Conservation (phyloP, 2,329 filamentous ascomycete species). For the Akanthomyces lecanii region DNA sequence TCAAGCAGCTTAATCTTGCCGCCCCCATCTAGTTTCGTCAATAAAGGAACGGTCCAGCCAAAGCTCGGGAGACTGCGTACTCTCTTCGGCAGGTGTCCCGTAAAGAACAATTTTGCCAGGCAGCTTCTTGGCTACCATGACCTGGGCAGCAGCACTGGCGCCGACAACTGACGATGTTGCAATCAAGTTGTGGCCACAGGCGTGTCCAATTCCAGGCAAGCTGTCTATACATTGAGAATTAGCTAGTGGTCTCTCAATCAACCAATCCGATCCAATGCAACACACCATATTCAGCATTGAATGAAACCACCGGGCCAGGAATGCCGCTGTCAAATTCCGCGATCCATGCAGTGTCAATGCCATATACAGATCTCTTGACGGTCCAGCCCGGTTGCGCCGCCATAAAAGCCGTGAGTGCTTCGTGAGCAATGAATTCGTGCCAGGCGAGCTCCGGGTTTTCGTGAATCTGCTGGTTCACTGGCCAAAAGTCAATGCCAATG, state of each 20-base stretch:
- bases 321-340: slow-evolving; percentile 35
- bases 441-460: slow-evolving; percentile 41
- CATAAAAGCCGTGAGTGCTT: slow-evolving; percentile 36
- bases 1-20: slow-evolving; percentile 46
- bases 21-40: slow-evolving; percentile 30
- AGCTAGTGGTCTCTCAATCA: slow-evolving; percentile 38
- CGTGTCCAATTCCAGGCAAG: slow-evolving; percentile 47
- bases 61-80: slow-evolving; percentile 20
- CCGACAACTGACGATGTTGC: slow-evolving; percentile 44
- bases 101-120: slow-evolving; percentile 43
- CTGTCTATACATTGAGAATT: slow-evolving; percentile 43
- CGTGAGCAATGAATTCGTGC: slow-evolving; percentile 39
- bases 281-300: slow-evolving; percentile 36
- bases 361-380: slow-evolving; percentile 38
- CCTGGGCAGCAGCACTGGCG: slow-evolving; percentile 42
- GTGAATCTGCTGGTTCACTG: slow-evolving; percentile 38
- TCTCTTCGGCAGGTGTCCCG: slow-evolving; percentile 52
- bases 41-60: too few species aligned
- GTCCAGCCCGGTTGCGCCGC: slow-evolving; percentile 32
- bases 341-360: slow-evolving; percentile 42
- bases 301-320: slow-evolving; percentile 36
- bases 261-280: slow-evolving; percentile 39
- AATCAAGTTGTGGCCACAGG: slow-evolving; percentile 54
- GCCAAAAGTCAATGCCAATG: slow-evolving; percentile 26
- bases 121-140: slow-evolving; percentile 38